A percentile compares a stretch with the other conserved stretches of the same genome.
Conservation (phyloP, 2,329 filamentous ascomycete genomes). For the Sphaerostilbella broomeana region DNA sequence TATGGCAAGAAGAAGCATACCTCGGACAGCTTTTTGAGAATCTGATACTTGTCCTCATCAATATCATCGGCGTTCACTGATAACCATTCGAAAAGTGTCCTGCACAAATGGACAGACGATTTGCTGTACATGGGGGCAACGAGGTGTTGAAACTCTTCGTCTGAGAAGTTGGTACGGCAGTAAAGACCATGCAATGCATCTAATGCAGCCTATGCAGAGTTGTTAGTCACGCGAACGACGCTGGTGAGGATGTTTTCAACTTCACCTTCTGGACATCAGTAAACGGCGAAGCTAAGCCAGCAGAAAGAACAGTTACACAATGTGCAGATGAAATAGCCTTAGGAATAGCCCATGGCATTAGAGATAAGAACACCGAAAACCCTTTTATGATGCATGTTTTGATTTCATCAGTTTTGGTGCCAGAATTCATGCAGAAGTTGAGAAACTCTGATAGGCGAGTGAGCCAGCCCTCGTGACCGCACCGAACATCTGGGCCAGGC, state of each 20-base stretch:
- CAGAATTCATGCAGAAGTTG: slow-evolving; percentile 61
- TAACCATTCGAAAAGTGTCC: slow-evolving; percentile 73
- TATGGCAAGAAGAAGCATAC: slow-evolving; percentile 39
- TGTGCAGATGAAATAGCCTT: slow-evolving; percentile 68
- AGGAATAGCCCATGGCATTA: slow-evolving; percentile 82
- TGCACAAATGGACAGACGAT: slow-evolving; percentile 64
- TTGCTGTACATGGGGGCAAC: slow-evolving; percentile 72
- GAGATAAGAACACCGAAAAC: slow-evolving; percentile 68
- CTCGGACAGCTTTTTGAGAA: slow-evolving; percentile 92
- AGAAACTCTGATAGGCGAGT: slow-evolving; percentile 69
- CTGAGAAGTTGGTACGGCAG: slow-evolving; percentile 63
- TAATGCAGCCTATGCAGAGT: slow-evolving; percentile 56
- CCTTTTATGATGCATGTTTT: slow-evolving; percentile 68
- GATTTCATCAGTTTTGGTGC: slow-evolving; percentile 59
- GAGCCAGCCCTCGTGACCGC: slow-evolving; percentile 81
- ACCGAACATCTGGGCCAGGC: slow-evolving; percentile 61
- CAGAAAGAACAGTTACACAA: slow-evolving; percentile 64
- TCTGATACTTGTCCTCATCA: slow-evolving; percentile 84
- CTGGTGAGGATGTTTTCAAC: too few species aligned
- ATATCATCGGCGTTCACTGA: slow-evolving; percentile 72
- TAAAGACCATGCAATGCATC: slow-evolving; percentile 83
- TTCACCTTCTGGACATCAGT: slow-evolving; percentile 66
- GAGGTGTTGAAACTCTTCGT: slow-evolving; percentile 71
- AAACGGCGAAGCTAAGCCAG: slow-evolving; percentile 62
- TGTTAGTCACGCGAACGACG: too few species aligned